A percentile compares a stretch with the other conserved stretches of the same genome.
These are phyloP conservation scores for Globisporangium spiculum DNA, from an alignment of 352 stramenopile species.

Conservation along the genomic window DNA sequence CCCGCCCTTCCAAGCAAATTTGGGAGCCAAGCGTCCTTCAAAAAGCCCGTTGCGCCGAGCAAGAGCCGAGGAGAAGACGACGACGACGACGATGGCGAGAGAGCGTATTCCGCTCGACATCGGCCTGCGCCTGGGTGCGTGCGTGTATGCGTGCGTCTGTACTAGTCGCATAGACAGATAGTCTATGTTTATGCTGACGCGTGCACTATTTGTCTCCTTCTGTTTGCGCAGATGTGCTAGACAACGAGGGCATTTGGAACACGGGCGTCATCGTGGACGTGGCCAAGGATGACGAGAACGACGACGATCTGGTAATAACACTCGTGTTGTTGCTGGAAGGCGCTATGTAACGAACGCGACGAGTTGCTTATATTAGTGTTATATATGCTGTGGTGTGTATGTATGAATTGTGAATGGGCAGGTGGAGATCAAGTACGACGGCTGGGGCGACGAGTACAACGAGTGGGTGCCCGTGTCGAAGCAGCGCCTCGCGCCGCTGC, in stretches of 20 bases:
- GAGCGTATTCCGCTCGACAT: conserved; percentile 56
- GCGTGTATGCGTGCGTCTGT: background rate
- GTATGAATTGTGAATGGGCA: conserved; percentile 11
- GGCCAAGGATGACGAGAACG: conserved; percentile 50
- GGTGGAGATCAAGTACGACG: conserved; percentile 85
- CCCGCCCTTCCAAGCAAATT: background rate
- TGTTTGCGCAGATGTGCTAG: conserved; percentile 53
- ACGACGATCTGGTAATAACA: conserved; percentile 42
- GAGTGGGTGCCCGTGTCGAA: conserved; percentile 58
- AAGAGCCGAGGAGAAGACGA: conserved; percentile 3
- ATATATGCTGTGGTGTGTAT: background rate
- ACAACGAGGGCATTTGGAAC: conserved; percentile 86
- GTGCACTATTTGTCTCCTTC: background rate
- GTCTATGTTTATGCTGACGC: conserved; percentile 4
- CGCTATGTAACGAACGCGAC: background rate
- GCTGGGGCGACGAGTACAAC: conserved; percentile 81
- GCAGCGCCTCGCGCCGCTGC: conserved; percentile 64
- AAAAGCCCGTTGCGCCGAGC: background rate
- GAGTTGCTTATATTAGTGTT: background rate
- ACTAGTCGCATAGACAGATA: background rate
- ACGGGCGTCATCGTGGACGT: conserved; percentile 68
- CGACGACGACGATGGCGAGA: conserved; percentile 22
- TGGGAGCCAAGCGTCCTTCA: background rate
- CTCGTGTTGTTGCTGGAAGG: background rate
- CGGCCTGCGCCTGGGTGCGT: conserved; percentile 66